phyloP scores from a whole-genome alignment of 2,329 filamentous ascomycete genomes.

The Colletotrichum tanaceti region DNA sequence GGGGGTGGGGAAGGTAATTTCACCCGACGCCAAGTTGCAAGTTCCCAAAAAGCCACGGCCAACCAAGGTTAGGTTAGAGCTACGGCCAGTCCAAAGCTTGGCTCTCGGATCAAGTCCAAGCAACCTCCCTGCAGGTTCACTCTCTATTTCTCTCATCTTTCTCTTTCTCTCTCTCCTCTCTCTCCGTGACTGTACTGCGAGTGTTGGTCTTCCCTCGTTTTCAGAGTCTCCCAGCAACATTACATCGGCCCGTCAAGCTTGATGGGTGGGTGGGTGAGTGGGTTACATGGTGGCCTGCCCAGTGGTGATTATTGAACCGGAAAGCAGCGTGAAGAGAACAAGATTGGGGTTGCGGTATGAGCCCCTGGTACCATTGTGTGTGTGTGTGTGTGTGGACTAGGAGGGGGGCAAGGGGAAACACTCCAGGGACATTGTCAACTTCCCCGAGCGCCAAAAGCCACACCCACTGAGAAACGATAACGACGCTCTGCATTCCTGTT shows the following conservation, averaged over 20 bases:
- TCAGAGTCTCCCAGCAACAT: constrained; percentile 1
- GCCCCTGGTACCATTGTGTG: no score
- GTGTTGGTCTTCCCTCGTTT: no score
- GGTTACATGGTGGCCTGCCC: constrained; percentile 8
- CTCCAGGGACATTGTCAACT: background rate
- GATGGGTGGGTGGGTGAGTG: background rate
- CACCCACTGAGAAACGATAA: background rate
- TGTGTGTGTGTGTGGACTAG: constrained; percentile 10
- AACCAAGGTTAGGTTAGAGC: no score
- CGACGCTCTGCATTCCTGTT: constrained; percentile 2
- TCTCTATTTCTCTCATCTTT: no score
- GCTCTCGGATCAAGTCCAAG: constrained; percentile 26
- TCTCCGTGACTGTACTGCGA: no score
- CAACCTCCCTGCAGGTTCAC: constrained; percentile 21
- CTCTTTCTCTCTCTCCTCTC: no score
- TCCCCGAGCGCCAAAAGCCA: background rate
- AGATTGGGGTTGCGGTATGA: constrained; percentile 5
- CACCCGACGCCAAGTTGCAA: constrained; percentile 27
- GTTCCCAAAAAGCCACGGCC: constrained; percentile 11
- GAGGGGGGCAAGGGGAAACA: constrained; percentile 1
- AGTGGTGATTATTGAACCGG: background rate
- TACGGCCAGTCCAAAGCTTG: no score
- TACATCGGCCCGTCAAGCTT: constrained; percentile 10
- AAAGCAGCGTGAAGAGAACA: background rate
- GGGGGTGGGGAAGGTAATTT: constrained; percentile 40